A percentile compares a stretch with the other conserved stretches of the same genome.
Evolutionary conservation across 805 yeast genomes (phyloP).

Genomic region (Suhomyces kilbournensis): DNA sequence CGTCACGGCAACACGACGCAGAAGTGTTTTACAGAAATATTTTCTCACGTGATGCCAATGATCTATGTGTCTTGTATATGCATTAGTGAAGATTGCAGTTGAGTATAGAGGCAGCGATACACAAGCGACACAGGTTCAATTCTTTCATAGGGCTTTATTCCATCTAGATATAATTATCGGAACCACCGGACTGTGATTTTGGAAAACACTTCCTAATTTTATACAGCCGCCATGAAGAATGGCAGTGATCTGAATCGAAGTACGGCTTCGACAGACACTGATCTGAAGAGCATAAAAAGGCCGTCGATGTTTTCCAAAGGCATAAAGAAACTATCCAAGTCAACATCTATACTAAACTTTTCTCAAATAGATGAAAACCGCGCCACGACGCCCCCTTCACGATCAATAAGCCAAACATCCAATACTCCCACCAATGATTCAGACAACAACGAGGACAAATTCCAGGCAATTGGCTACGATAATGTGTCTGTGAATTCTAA

Average conservation of each 20-base stretch:
- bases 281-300: conserved; percentile 1
- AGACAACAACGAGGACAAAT: conserved; percentile 11
- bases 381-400: background rate
- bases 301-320: conserved; percentile 22
- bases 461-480: conserved; percentile 40
- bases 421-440: background rate
- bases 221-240: conserved; percentile 6
- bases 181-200: background rate
- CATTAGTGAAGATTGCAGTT: background rate
- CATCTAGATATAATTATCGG: background rate
- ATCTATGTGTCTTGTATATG: background rate
- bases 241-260: conserved; percentile 5
- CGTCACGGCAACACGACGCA: background rate
- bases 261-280: background rate
- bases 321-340: conserved; percentile 27
- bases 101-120: background rate
- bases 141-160: background rate
- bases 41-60: background rate
- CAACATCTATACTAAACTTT: conserved; percentile 25
- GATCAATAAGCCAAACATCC: background rate
- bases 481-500: conserved; percentile 17
- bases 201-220: background rate
- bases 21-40: background rate
- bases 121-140: background rate
- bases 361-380: conserved; percentile 2